Conservation (phyloP, 148 eudicot genomes). For the Polygonum maritimum region DNA sequence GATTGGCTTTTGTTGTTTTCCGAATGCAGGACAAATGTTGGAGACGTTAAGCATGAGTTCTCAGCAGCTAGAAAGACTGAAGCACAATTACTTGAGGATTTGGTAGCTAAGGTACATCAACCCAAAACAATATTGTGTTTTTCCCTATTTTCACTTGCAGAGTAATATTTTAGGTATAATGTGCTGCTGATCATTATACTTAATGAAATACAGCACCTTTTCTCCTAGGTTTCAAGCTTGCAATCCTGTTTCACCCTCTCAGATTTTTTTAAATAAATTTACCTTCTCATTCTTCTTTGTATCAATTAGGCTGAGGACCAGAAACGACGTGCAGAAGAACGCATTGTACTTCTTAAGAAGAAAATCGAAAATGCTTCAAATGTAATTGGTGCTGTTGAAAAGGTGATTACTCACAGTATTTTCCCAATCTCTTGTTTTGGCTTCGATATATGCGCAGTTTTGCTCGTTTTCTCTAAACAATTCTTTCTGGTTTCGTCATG, state of each 20-base stretch:
- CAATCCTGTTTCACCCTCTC: not conserved
- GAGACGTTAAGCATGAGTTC: slow-evolving; percentile 29
- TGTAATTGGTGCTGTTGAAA: slow-evolving; percentile 2
- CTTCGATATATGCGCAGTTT: not conserved
- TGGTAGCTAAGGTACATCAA: slow-evolving; percentile 38
- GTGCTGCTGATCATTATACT: not conserved
- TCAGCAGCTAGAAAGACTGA: slow-evolving; percentile 44
- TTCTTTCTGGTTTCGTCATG: not conserved
- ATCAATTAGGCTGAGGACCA: slow-evolving; percentile 29
- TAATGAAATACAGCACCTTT: not conserved
- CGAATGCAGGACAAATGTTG: slow-evolving; percentile 53
- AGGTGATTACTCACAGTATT: slow-evolving; percentile 3
- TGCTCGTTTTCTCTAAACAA: not conserved
- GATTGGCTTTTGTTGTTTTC: not conserved
- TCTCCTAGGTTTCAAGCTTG: not conserved
- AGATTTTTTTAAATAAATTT: not conserved
- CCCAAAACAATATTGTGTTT: not conserved
- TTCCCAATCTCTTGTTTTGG: not conserved
- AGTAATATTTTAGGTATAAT: not conserved
- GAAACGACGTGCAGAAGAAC: slow-evolving; percentile 22
- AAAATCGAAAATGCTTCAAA: slow-evolving; percentile 22
- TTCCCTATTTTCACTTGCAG: not conserved
- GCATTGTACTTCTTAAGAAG: slow-evolving; percentile 31
- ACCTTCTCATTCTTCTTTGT: not conserved
- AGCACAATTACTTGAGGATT: slow-evolving; percentile 29